Percentiles rank a stretch among this genome's conserved stretches.
These are phyloP conservation scores for Chaetomium sp. DNA, from an alignment of 2,329 filamentous ascomycete genomes.

Conservation along the genomic window DNA sequence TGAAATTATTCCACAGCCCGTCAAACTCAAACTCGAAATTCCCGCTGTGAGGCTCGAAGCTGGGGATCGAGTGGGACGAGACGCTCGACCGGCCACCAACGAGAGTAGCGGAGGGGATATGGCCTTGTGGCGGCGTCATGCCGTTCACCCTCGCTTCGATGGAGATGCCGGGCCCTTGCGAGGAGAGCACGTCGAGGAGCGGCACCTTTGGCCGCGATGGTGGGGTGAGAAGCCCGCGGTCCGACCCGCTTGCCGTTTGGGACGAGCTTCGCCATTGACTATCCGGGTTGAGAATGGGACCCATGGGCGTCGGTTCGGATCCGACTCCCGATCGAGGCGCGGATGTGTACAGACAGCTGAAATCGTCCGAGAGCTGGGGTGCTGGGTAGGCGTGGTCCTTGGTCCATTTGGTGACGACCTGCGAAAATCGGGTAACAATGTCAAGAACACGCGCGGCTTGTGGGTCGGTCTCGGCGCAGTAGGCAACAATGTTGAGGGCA, in stretches of 20 bases:
- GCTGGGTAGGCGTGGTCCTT: conserved; percentile 17
- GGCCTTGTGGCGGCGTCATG: conserved; percentile 8
- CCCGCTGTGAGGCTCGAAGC: conserved; percentile 24
- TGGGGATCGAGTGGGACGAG: conserved; percentile 22
- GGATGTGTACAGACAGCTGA: conserved; percentile 21
- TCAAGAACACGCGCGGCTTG: conserved; percentile 44
- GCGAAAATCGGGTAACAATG: conserved; percentile 44
- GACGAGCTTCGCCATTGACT: conserved; percentile 2
- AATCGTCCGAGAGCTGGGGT: conserved; percentile 18
- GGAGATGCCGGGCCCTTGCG: background rate
- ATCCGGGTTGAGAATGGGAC: background rate
- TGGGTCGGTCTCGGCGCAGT: conserved; percentile 42
- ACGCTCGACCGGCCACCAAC: conserved; percentile 10
- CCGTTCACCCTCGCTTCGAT: conserved; percentile 15
- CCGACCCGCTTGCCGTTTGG: conserved; percentile 3
- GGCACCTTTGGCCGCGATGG: conserved; percentile 17
- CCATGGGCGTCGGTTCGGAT: conserved; percentile 4
- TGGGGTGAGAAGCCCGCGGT: conserved; percentile 14
- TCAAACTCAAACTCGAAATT: conserved; percentile 35
- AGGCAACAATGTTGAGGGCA: conserved; percentile 43
- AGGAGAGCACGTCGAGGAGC: conserved; percentile 6
- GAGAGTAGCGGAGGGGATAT: conserved; percentile 5
- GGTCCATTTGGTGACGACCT: conserved; percentile 31
- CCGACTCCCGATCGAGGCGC: conserved; percentile 8
- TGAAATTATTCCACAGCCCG: conserved; percentile 29